These are phyloP conservation scores for Leccinum boreale DNA, from an alignment of 768 basidiomycete genomes.

Conservation along the genomic window DNA sequence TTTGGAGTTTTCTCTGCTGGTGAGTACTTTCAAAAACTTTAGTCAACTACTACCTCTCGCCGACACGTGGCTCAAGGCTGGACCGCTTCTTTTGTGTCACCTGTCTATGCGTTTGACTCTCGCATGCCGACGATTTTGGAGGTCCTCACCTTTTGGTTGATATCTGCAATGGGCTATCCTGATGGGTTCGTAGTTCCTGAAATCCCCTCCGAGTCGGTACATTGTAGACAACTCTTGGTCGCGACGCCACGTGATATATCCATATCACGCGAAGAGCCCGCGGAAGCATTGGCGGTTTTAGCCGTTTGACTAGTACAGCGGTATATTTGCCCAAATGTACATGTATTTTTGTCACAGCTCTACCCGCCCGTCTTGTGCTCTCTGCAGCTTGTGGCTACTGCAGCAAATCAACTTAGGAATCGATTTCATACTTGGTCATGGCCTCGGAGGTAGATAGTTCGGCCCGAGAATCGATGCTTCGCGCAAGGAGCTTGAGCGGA, in stretches of 20 bases:
- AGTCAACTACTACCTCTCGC: not conserved
- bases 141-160: conserved; percentile 52
- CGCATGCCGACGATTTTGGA: conserved; percentile 48
- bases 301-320: conserved; percentile 6
- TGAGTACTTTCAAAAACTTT: conserved; percentile 12
- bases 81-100: conserved; percentile 50
- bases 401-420: not conserved
- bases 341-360: not conserved
- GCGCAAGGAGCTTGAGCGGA: not conserved
- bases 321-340: not conserved
- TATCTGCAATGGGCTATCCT: conserved; percentile 45
- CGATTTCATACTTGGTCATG: not conserved
- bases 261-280: conserved; percentile 20
- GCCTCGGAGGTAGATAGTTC: not conserved
- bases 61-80: conserved; percentile 38
- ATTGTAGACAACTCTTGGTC: conserved; percentile 23
- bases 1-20: conserved; percentile 42
- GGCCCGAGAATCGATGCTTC: not conserved
- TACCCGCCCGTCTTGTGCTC: not conserved
- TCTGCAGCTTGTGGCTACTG: not conserved
- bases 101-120: conserved; percentile 40
- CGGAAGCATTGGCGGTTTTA: conserved; percentile 19
- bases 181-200: conserved; percentile 31
- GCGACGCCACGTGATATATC: conserved; percentile 28
- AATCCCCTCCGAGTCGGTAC: conserved; percentile 15